Base-by-base conservation (phyloP, 352 stramenopile genomes). In the Globisporangium splendens region DNA sequence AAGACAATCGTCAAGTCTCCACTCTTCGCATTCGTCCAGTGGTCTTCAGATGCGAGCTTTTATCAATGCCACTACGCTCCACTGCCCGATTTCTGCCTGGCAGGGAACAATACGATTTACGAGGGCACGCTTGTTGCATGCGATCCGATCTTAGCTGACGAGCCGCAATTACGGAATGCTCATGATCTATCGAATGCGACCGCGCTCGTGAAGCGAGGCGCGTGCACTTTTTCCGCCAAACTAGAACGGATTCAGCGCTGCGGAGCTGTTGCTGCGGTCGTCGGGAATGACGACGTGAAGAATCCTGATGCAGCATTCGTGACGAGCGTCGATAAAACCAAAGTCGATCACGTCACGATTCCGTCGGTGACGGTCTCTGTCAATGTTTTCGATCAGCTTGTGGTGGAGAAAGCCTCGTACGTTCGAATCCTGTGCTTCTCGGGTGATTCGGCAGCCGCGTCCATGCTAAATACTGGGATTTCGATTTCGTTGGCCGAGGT, bases 21-120 rank as follows among this genome's bases (percentile, higher is more conserved):
- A 3, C 55, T 89, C 15, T 81, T 90, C 50, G 79, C 78, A 10
- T 91, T 92, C 31, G 75, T 91, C 3, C 79, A 89, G 44, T 92
- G 79, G 72, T 69, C 78, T 1, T 81, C 73, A 8, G 72, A 58
- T 1, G 69, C 77, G 2, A 66, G 66, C 21, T 55, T 62, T 2
- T 86, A 75, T 55, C 59, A 76, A 21, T 49, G 83, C 6, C 73
- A 71, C 39, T 92, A 81, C 48, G 78, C 79, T 11, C 83, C 83
- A 17, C 54, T 92, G 4, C 66, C 80, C 1, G 83, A 92, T 44
- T 92, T 92, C 64, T 81, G 78, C 8, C 51, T 63, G 17, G 70
- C 67, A 20, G 61, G 39, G 0, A 72, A 75, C 55, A 65, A 75
- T 18, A 50, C 70, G 0, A 72, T 77, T 24, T 88, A 79, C 54